Base-by-base conservation (phyloP, 768 basidiomycete species). In the Leccinum longicurvipes region DNA sequence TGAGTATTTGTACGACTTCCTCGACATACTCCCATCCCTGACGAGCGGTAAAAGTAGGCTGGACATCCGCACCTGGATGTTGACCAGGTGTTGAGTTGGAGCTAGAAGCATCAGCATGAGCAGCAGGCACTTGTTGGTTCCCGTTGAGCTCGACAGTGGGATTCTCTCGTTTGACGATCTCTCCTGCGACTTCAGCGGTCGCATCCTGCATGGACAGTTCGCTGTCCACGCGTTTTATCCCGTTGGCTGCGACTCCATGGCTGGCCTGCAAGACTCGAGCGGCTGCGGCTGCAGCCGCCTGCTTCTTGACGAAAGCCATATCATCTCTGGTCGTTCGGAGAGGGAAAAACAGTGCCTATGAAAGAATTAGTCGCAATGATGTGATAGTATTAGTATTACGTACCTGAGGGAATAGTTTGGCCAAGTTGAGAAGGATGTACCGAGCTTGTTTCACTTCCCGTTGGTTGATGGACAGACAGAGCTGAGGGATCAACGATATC, bases 401-500 rank as follows among this genome's bases (percentile, higher is more conserved):
- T 63, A 85, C 95, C 82, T 99, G 97, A 42, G 97, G 97, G 73
- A 84, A 96, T 57, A 84, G 76, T 71, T 94, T 91, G 21, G 95
- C 94, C 47, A 99, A 81, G 59, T 91, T 91, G 56, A 94, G 77
- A 36, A 99, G 77, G 45, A 99, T 82, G 68, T 89, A 87, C 19
- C 93, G 83, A 3, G 94, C 95, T 67, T 95, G 93, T 64, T 92
- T 93, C 42, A 93, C 87, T 72, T 99, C 97, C 31, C 93, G 83
- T 58, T 95, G 88, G 2, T 89, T 89, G 39, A 99, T 79, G 1
- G 96, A 95, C 52, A 89, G 71, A 60, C 93, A 86, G 9, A 99
- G 81, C 66, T 99, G 96, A 4, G 97, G 97, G 45, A 97, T 93
- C 54, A 98, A 77, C 1, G 96, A 91, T 63, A 99, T 95, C 97